Conservation (phyloP, 495 filamentous ascomycete species). For the Collariella sp. region DNA sequence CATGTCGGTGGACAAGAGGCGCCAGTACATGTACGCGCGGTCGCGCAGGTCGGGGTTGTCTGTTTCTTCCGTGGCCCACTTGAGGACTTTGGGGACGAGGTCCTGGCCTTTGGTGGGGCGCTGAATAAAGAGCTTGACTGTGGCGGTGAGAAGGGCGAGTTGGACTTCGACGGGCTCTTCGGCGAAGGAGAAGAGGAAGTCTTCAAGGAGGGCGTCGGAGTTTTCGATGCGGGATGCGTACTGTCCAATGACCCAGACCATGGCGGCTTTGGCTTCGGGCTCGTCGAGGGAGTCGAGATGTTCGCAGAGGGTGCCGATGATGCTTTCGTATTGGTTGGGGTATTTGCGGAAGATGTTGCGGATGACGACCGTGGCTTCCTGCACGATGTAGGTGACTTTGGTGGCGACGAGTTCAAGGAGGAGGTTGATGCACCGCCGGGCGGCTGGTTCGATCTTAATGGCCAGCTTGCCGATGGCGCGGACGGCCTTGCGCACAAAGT, state of each 20-base stretch:
- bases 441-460: slow-evolving; percentile 96
- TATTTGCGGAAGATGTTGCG: slow-evolving; percentile 99
- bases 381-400: slow-evolving; percentile 99
- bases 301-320: slow-evolving; percentile 91
- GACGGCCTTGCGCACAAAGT: slow-evolving; percentile 96
- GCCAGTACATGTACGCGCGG: slow-evolving; percentile 99
- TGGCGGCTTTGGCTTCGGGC: slow-evolving; percentile 97
- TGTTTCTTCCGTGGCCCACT: slow-evolving; percentile 98
- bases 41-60: slow-evolving; percentile 96
- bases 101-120: slow-evolving; percentile 90
- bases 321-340: slow-evolving; percentile 94
- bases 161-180: slow-evolving; percentile 95
- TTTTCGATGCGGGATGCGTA: slow-evolving; percentile 97
- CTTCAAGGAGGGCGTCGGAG: slow-evolving; percentile 83
- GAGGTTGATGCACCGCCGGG: slow-evolving; percentile 81
- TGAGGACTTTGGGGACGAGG: slow-evolving; percentile 89
- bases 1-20: slow-evolving; percentile 89
- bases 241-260: slow-evolving; percentile 99
- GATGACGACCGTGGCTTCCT: slow-evolving; percentile 99
- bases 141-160: slow-evolving; percentile 87
- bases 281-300: slow-evolving; percentile 96
- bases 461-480: slow-evolving; percentile 96
- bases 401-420: slow-evolving; percentile 89
- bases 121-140: slow-evolving; percentile 97
- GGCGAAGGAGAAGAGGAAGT: slow-evolving; percentile 86